phyloP scores from a whole-genome alignment of 805 yeast genomes.

The Blastobotrys parvus region DNA sequence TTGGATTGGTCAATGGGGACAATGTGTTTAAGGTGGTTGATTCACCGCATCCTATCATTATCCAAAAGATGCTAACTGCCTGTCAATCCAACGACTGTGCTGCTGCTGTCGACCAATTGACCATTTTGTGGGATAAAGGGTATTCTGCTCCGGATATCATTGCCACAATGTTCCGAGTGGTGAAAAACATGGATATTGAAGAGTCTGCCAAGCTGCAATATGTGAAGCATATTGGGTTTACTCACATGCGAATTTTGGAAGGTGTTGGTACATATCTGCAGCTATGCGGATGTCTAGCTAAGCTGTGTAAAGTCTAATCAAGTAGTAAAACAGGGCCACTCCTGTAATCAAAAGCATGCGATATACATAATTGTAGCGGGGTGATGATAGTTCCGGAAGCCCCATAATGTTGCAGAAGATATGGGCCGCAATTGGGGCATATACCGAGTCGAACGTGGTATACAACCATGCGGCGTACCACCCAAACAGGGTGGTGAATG shows the following conservation, averaged over 20 bases:
- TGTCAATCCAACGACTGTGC: constrained; percentile 44
- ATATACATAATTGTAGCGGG: constrained; percentile 11
- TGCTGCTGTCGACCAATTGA: constrained; percentile 54
- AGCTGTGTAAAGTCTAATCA: constrained; percentile 21
- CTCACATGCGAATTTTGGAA: constrained; percentile 87
- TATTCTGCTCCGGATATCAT: constrained; percentile 90
- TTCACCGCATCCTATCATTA: constrained; percentile 87
- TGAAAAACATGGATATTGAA: constrained; percentile 56
- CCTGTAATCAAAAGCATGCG: constrained; percentile 28
- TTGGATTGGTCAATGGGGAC: constrained; percentile 80
- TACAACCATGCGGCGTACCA: constrained; percentile 50
- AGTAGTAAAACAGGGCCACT: background rate
- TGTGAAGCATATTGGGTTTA: constrained; percentile 79
- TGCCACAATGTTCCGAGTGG: constrained; percentile 81
- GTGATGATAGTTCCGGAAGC: constrained; percentile 39
- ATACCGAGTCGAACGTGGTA: constrained; percentile 43
- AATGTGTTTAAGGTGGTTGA: constrained; percentile 95
- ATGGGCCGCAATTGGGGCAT: constrained; percentile 54
- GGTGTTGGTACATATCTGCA: constrained; percentile 88
- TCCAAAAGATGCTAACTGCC: constrained; percentile 56
- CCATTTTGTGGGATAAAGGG: constrained; percentile 77
- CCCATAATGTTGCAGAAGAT: constrained; percentile 63
- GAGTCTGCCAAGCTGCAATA: constrained; percentile 68
- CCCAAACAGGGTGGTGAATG: constrained; percentile 67
- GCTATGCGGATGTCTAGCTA: constrained; percentile 73